Base-by-base conservation (phyloP, 768 basidiomycete genomes). In the Pleurotus salmoneostramineus region DNA sequence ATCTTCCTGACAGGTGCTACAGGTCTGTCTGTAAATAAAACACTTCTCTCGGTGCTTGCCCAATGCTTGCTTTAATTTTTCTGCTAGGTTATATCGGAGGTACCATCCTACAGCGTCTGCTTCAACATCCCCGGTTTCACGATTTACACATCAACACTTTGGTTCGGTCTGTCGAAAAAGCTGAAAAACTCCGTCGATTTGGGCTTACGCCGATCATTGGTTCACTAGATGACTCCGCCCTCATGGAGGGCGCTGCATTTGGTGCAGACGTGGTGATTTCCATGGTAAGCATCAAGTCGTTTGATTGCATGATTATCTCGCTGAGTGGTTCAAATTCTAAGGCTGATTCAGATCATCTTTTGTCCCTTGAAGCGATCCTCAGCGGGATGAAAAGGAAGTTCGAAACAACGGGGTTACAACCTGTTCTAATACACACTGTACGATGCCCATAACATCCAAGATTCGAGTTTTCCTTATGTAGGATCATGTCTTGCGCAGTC, bases 401-500 rank as follows among this genome's bases (percentile, higher is more conserved):
- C 50, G 70, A 74, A 35, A 64, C 61, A 17, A 78, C 77, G 1
- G 79, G 80, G 3, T 71, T 65, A 2, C 64, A 67, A 1, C 77
- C 84, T 4, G 73, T 76, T 57, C 72, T 83, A 7, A 86, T 90
- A 14, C 83, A 90, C 63, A 87, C 85, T 0, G 87, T 85, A 62
- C 62, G 84, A 15, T 33, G 11, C 33, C 43, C 45, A 8, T 31
- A 5, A 12, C 36, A 12, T 31, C 10, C n/a, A 17, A 44, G 31
- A 21, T 43, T 36, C 3, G 47, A 31, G 32, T 32, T 14, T 51
- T 6, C 6, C n/a, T 46, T 31, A 27, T 49, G 5, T 32, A 6
- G 21, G 21, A 27, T 27, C 21, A 27, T 27, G 21, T 27, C 21
- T 27, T 27, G 21, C 21, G 21, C 51, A 84, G 81, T 83, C 82